Base-by-base conservation (phyloP, 306 rosid species). In the Cicer cuneatum region DNA sequence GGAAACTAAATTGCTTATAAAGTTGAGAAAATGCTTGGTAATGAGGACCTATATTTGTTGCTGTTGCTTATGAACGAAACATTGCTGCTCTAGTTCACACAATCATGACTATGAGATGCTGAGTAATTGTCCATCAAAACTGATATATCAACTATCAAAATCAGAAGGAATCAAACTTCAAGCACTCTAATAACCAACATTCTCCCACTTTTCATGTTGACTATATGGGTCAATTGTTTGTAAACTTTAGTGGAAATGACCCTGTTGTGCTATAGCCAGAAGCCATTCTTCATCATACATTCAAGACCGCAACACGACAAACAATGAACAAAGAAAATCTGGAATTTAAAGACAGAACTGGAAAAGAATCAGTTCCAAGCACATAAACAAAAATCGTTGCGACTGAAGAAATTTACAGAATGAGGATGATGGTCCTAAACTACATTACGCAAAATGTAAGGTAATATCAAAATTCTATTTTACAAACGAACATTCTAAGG, bases 141-240 rank as follows among this genome's bases (percentile, higher is more conserved):
- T 57, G 40, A 57, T 57, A 57, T 5, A 57, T 57, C 64, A 57
- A 11, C 9, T 56, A 21, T 2, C 3, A 24, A 57, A 57, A 29
- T 11, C 41, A 58, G 41, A 58, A 49, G 38, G 39, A 73, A 68
- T 62, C 15, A 24, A 68, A 78, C 33, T 60, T 78, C 71, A 39
- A 12, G 69, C 58, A 47, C 9, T 37, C 80, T 39, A 64, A 40
- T 6, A 40, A 64, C 15, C 51, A 40, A 16, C 5, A 9, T 64
- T 64, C 18, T 40, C 33, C 9, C 35, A 10, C 16, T 41, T 15
- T 8, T 2, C 11, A 8, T 21, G 45, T 61, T 61, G 46, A 37
- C 12, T 37, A 16, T 16, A 64, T 63, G 2, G 51, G 7, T 62
- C 2, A 16, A 14, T 69, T 69, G 53, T 38, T 47, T 12, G 39